These are phyloP conservation scores for Agrocybe praecox DNA, from an alignment of 768 basidiomycete species.

Conservation along the genomic window DNA sequence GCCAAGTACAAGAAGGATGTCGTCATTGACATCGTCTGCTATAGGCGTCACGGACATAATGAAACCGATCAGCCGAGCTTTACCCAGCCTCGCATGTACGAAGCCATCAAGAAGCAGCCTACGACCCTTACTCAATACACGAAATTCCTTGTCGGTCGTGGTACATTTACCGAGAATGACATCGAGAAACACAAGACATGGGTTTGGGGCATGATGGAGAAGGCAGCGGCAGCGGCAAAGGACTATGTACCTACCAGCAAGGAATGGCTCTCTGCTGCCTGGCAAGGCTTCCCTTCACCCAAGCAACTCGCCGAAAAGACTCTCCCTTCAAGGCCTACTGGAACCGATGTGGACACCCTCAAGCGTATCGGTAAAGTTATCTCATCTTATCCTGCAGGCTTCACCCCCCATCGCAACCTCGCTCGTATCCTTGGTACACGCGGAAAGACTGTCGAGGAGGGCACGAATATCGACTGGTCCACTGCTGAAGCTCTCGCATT, in stretches of 20 bases:
- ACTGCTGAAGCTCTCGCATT: constrained; percentile 98
- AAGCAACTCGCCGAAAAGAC: constrained; percentile 92
- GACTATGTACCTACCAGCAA: constrained; percentile 94
- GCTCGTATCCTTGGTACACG: constrained; percentile 87
- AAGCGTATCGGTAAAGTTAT: constrained; percentile 86
- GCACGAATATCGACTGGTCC: constrained; percentile 93
- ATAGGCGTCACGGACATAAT: constrained; percentile 99
- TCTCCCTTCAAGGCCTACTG: constrained; percentile 89
- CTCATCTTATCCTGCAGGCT: constrained; percentile 82
- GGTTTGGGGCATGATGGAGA: constrained; percentile 99
- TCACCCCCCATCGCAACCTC: constrained; percentile 90
- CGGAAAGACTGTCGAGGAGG: constrained; percentile 91
- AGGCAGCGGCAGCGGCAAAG: constrained; percentile 89
- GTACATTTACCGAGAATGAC: constrained; percentile 94
- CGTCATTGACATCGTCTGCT: constrained; percentile 98
- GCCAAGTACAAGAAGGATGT: constrained; percentile 99
- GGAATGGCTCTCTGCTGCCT: constrained; percentile 97
- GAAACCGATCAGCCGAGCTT: constrained; percentile 99
- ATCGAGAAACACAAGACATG: constrained; percentile 98
- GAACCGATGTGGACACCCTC: constrained; percentile 73
- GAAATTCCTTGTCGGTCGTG: constrained; percentile 86
- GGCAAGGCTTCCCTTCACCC: constrained; percentile 98
- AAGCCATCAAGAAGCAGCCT: constrained; percentile 92
- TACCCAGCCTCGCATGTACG: constrained; percentile 99
- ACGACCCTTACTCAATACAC: constrained; percentile 92